Evolutionary conservation across 2,329 filamentous ascomycete genomes (phyloP), one percentile per base, ranked within the genome.

Genomic region (Fusarium globosum): DNA sequence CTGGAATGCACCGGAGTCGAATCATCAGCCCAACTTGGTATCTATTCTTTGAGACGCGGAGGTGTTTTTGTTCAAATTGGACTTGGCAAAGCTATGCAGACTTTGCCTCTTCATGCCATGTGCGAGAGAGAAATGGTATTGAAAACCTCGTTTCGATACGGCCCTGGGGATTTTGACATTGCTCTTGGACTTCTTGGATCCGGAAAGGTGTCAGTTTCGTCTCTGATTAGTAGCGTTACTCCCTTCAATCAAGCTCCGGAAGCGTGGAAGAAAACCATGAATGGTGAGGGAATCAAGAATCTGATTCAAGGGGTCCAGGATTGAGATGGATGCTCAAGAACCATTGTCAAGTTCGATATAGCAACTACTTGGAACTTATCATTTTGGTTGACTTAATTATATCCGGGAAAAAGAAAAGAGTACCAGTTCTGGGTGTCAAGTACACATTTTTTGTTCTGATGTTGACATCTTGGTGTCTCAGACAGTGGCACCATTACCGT

Each of bases 111-210:
- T 79, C 93, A 95, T 88, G 92, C 93, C 13, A 87, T 97, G 79
- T 96, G 94, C 80, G 88, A 91, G 48, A 98, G 97, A 85, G 96
- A 98, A 85, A 86, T 97, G 63, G 96, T 91, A 12, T 87, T 93
- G 55, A 93, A 92, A 81, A 95, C 95, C 39, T 95, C 91, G 73
- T 98, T 98, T 87, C 90, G 96, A 41, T 98, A 98, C 82, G 92
- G 91, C 6, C 89, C 90, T 61, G 95, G 95, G 26, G 96, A 98
- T 82, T 98, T 97, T 83, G 89, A 91, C 80, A 89, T 95, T 16
- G 94, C 94, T 14, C 87, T 98, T 43, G 90, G 93, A 66, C 86
- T 98, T 67, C 89, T 97, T 6, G 87, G 88, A 11, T 86, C 85
- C 26, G 92, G 93, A 30, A 90, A 89, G 79, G 88, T 98, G 43